phyloP scores from a whole-genome alignment of 164 flowering plant genomes.

The Cinnamomum micranthum region DNA sequence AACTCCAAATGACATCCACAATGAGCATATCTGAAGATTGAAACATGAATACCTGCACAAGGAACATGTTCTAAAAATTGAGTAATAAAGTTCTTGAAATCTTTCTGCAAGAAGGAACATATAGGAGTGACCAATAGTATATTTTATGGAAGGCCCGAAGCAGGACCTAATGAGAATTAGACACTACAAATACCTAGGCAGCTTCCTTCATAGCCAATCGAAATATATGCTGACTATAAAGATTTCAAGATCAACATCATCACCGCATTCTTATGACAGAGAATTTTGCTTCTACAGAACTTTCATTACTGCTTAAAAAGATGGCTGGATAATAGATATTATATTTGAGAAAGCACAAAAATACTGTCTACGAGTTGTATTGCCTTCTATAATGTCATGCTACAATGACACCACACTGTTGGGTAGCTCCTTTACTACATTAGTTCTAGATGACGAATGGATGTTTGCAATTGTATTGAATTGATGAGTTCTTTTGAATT shows the following conservation, averaged over 20 bases:
- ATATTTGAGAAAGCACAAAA: no score
- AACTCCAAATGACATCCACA: conserved; percentile 96
- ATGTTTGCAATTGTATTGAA: neutral
- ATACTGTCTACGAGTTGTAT: neutral
- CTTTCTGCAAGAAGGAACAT: neutral
- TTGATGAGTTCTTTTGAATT: neutral
- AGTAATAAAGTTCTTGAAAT: neutral
- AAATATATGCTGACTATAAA: no score
- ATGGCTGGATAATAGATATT: no score
- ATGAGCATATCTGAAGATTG: conserved; percentile 69
- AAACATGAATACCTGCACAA: conserved; percentile 78
- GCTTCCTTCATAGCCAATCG: no score
- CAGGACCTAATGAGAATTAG: neutral
- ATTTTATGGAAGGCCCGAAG: neutral
- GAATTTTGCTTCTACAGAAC: no score
- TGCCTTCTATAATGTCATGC: neutral
- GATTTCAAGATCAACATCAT: no score
- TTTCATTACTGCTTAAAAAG: no score
- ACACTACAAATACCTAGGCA: no score
- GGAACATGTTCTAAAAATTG: neutral
- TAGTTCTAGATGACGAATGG: neutral
- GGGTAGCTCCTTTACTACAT: neutral
- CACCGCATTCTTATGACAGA: no score
- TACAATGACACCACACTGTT: neutral
- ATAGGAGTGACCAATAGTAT: neutral